Evolutionary conservation across 1,284 basidiomycete genomes (phyloP).

Genomic region (Acaromyces ingoldii): DNA sequence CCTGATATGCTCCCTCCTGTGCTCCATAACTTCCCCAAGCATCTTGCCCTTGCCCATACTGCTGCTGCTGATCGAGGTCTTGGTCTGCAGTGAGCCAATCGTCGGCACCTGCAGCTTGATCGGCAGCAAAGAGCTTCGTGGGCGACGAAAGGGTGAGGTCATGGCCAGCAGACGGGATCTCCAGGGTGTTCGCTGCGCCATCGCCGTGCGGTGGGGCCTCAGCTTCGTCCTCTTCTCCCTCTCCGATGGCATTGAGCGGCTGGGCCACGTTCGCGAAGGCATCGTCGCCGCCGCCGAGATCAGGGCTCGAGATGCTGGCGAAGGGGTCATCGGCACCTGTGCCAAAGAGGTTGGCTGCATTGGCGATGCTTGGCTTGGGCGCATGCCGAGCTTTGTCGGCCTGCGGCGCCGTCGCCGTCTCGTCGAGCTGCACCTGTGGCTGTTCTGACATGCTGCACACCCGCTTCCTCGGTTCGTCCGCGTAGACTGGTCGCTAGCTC

Average conservation of each 20-base stretch:
- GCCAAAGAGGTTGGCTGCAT: slow-evolving; percentile 39
- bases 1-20: not conserved
- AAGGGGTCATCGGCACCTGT: slow-evolving; percentile 36
- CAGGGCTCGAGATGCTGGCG: slow-evolving; percentile 19
- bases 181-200: too few relatives aligned
- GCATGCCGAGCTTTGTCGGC: too few relatives aligned
- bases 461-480: too few relatives aligned
- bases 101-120: slow-evolving; percentile 11
- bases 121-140: slow-evolving; percentile 7
- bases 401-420: too few relatives aligned
- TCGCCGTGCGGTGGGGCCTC: too few relatives aligned
- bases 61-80: slow-evolving; percentile 11
- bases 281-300: not conserved
- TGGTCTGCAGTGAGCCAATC: slow-evolving; percentile 12
- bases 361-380: slow-evolving; percentile 33
- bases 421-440: too few relatives aligned
- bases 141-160: not conserved
- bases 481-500: too few relatives aligned
- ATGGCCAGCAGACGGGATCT: too few relatives aligned
- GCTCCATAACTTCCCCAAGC: not conserved
- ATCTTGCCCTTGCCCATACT: slow-evolving; percentile 14
- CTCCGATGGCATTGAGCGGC: too few relatives aligned
- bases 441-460: too few relatives aligned
- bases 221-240: too few relatives aligned
- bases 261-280: too few relatives aligned